phyloP scores from a whole-genome alignment of 139 green algal genomes.

The Diplosphaera chodatii region DNA sequence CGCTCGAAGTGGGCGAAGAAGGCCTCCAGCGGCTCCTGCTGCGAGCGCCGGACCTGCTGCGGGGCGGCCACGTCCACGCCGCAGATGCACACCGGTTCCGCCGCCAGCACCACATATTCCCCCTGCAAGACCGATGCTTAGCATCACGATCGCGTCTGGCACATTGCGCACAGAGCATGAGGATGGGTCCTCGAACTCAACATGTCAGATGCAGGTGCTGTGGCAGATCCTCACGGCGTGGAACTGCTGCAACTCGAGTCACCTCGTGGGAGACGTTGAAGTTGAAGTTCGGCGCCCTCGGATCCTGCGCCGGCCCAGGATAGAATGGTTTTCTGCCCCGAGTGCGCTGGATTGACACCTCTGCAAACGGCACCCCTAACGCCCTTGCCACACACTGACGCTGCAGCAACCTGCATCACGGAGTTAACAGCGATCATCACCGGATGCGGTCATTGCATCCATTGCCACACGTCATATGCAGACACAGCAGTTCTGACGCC shows the following conservation, averaged over 20 bases:
- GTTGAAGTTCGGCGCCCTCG: slow-evolving; percentile 68
- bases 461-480: no score
- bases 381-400: slow-evolving; percentile 3
- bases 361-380: slow-evolving; percentile 27
- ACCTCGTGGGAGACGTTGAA: slow-evolving; percentile 85
- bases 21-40: not conserved
- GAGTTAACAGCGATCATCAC: no score
- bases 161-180: no score
- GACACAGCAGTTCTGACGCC: no score
- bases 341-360: slow-evolving; percentile 40
- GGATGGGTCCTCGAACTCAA: no score
- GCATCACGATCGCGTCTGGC: no score
- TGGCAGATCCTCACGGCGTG: no score
- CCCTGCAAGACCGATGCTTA: no score
- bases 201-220: no score
- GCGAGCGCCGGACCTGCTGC: slow-evolving; percentile 21
- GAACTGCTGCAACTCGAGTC: not conserved
- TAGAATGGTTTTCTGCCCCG: slow-evolving; percentile 64
- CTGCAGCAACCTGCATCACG: slow-evolving; percentile 30
- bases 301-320: not conserved
- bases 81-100: slow-evolving; percentile 57
- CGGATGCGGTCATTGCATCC: no score
- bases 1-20: slow-evolving; percentile 15
- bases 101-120: slow-evolving; percentile 68
- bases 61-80: slow-evolving; percentile 77